A percentile compares a stretch with the other conserved stretches of the same genome.
phyloP scores from a whole-genome alignment of 1,284 basidiomycete genomes.

The Ceratobasidium sp. region DNA sequence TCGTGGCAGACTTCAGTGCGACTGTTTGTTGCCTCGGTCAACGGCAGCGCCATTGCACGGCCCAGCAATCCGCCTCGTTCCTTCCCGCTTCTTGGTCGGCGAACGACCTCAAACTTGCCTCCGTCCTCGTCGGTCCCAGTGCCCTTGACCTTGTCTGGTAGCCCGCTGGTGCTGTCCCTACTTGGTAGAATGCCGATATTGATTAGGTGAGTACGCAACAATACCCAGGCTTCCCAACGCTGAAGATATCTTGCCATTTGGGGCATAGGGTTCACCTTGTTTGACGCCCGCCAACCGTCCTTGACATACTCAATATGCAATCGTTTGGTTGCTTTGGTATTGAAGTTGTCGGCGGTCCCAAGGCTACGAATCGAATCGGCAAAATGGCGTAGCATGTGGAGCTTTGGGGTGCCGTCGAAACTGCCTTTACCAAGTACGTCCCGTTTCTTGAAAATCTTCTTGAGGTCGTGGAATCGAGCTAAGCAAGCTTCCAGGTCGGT shows the following conservation, averaged over 20 bases:
- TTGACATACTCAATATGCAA: constrained; percentile 11
- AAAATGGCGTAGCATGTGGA: constrained; percentile 26
- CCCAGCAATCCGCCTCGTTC: neutral
- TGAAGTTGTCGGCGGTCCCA: neutral
- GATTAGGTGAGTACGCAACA: neutral
- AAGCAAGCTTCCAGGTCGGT: constrained; percentile 33
- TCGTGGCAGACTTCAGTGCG: too few species aligned
- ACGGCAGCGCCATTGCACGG: neutral
- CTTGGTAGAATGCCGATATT: neutral
- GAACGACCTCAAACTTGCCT: neutral
- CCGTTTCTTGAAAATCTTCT: constrained; percentile 36
- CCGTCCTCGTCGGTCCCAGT: neutral
- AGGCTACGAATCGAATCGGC: neutral
- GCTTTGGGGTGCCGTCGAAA: constrained; percentile 21
- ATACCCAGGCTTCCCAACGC: neutral
- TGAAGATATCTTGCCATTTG: constrained; percentile 39
- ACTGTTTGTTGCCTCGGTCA: too few species aligned
- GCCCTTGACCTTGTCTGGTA: neutral
- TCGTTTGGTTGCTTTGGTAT: neutral
- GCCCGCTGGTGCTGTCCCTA: neutral
- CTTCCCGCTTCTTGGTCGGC: neutral
- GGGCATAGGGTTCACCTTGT: constrained; percentile 6
- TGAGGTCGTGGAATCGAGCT: constrained; percentile 37
- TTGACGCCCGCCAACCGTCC: constrained; percentile 39
- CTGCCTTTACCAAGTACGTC: too few species aligned